phyloP scores from a whole-genome alignment of 2,329 filamentous ascomycete species.

The Cadophora luteo-olivacea region DNA sequence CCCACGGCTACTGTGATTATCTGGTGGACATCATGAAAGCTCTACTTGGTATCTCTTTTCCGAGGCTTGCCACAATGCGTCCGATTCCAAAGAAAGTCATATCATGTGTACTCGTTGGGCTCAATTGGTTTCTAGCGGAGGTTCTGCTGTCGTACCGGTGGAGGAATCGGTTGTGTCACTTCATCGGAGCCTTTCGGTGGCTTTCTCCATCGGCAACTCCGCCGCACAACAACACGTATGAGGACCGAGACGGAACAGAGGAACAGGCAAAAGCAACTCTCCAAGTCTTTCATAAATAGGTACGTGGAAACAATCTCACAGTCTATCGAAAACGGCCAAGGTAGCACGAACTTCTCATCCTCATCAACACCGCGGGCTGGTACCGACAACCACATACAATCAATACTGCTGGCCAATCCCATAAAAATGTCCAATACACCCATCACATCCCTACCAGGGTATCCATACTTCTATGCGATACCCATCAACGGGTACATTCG shows the following conservation, averaged over 20 bases:
- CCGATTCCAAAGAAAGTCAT: not conserved
- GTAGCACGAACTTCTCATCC: not conserved
- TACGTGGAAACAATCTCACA: not conserved
- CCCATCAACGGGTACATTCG: slow-evolving; percentile 19
- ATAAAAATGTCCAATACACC: slow-evolving; percentile 8
- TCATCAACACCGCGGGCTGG: not conserved
- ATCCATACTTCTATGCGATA: slow-evolving; percentile 21
- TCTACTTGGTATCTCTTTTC: not conserved
- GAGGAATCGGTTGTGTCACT: not conserved
- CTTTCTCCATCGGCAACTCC: slow-evolving; percentile 5
- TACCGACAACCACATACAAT: not conserved
- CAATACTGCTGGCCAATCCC: not conserved
- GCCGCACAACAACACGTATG: not conserved
- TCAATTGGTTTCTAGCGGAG: not conserved
- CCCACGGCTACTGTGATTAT: too few relatives aligned
- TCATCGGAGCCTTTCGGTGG: slow-evolving; percentile 12
- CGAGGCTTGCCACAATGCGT: not conserved
- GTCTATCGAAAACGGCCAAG: not conserved
- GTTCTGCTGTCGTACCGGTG: not conserved
- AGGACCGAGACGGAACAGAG: not conserved
- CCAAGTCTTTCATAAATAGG: not conserved
- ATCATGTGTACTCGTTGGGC: not conserved
- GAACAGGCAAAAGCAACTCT: not conserved
- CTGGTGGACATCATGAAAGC: not conserved
- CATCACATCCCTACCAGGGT: slow-evolving; percentile 23